Evolutionary conservation across 2,329 filamentous ascomycete species (phyloP).

Genomic region (Diaporthe ilicicola): DNA sequence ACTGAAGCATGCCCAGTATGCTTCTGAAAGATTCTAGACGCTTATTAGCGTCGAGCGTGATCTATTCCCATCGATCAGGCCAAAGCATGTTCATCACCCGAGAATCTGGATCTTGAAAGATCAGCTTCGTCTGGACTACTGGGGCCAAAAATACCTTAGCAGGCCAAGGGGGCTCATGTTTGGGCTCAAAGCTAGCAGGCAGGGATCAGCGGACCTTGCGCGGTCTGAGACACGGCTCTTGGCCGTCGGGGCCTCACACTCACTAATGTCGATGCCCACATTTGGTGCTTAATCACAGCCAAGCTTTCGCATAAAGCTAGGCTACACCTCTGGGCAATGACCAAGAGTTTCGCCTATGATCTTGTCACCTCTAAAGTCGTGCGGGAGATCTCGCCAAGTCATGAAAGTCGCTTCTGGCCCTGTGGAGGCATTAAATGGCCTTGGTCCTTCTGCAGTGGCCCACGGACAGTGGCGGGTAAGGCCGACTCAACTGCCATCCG

Average conservation of each 20-base stretch:
- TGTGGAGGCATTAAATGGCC: slow-evolving; percentile 7
- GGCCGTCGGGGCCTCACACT: background rate
- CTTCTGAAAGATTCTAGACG: background rate
- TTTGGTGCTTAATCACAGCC: slow-evolving; percentile 12
- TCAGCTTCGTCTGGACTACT: slow-evolving; percentile 13
- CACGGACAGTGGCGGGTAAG: background rate
- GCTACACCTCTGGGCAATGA: background rate
- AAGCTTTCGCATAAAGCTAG: slow-evolving; percentile 24
- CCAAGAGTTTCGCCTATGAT: slow-evolving; percentile 22
- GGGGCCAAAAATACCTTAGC: slow-evolving; percentile 18
- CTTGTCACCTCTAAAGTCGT: slow-evolving; percentile 5
- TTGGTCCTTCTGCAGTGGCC: background rate
- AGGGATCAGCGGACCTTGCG: slow-evolving; percentile 1
- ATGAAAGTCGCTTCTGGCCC: background rate
- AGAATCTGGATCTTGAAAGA: slow-evolving; percentile 14
- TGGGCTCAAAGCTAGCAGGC: slow-evolving; percentile 18
- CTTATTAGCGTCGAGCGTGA: background rate
- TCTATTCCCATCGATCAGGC: background rate
- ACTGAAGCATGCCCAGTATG: background rate
- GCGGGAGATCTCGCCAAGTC: slow-evolving; percentile 13
- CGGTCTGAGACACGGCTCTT: slow-evolving; percentile 12
- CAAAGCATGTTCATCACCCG: background rate
- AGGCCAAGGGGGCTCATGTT: slow-evolving; percentile 11
- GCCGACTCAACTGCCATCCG: background rate
- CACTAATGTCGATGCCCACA: background rate